A percentile compares a stretch with the other conserved stretches of the same genome.
Conservation (phyloP, 176 grass and related monocot genomes). For the Carex pumila region DNA sequence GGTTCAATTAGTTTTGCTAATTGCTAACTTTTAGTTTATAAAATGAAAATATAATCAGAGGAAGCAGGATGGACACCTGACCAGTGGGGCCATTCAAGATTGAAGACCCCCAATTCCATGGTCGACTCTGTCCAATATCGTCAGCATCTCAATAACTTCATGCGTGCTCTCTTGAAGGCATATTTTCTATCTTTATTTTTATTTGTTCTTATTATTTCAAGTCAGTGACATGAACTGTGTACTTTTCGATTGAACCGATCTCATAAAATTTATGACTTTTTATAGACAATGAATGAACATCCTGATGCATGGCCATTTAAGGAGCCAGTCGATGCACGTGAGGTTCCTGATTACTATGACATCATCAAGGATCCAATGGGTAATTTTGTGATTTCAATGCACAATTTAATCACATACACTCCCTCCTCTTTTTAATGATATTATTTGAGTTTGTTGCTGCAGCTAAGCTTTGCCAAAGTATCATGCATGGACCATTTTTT, state of each 20-base stretch:
- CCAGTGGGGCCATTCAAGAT: conserved; percentile 95
- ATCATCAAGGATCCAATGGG: conserved; percentile 99
- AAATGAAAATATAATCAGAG: conserved; percentile 30
- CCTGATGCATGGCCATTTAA: conserved; percentile 98
- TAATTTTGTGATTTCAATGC: conserved; percentile 16
- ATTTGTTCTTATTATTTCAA: neutral
- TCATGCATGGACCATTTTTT: neutral
- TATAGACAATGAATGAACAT: conserved; percentile 83
- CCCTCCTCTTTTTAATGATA: neutral
- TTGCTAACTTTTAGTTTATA: neutral
- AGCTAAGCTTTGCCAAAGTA: neutral
- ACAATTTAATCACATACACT: neutral
- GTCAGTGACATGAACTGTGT: neutral
- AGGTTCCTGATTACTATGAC: conserved; percentile 97
- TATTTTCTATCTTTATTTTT: conserved; percentile 26
- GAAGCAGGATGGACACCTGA: conserved; percentile 97
- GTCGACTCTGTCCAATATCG: conserved; percentile 59
- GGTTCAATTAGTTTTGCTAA: neutral
- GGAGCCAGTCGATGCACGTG: conserved; percentile 88
- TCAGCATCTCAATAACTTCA: conserved; percentile 64
- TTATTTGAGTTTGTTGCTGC: neutral
- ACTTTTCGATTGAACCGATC: neutral
- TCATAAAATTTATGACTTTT: conserved; percentile 11
- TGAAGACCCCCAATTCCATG: conserved; percentile 46
- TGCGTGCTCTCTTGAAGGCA: conserved; percentile 80